phyloP scores from a whole-genome alignment of 129 eudicot genomes.

The Helianthus tuberosus region DNA sequence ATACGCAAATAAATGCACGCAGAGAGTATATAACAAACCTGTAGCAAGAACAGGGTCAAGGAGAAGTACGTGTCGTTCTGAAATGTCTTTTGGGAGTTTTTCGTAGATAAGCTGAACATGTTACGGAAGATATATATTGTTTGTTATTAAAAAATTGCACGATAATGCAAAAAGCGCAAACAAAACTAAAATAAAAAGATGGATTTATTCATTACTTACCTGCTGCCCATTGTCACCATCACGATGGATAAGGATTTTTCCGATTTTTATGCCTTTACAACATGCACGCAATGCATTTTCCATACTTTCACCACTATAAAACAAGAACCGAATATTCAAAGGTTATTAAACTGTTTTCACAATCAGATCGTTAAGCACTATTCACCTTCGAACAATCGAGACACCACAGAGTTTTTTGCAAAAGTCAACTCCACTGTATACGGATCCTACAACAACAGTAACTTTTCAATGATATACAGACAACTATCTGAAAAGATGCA shows the following conservation, averaged over 20 bases:
- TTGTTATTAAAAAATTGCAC: not conserved
- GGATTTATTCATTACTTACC: constrained; percentile 39
- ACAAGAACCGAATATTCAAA: constrained; percentile 3
- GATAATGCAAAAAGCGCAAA: not conserved
- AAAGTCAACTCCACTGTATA: constrained; percentile 95
- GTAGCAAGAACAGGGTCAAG: constrained; percentile 99
- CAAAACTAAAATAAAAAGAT: not conserved
- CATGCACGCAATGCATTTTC: constrained; percentile 98
- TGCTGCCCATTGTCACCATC: constrained; percentile 98
- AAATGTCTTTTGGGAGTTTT: constrained; percentile 91
- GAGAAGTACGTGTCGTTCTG: constrained; percentile 95
- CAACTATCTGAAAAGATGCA: constrained; percentile 1
- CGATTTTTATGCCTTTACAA: constrained; percentile 97
- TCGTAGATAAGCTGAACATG: constrained; percentile 83
- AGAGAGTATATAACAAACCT: constrained; percentile 45
- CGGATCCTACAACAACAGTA: constrained; percentile 61
- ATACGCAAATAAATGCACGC: constrained; percentile 3
- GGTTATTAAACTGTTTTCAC: constrained; percentile 11
- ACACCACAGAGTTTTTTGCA: constrained; percentile 98
- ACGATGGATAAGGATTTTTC: constrained; percentile 88
- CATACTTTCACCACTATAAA: constrained; percentile 94
- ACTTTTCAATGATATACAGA: constrained; percentile 16
- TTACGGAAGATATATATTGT: not conserved
- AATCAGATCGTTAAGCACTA: constrained; percentile 6
- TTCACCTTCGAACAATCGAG: constrained; percentile 96